A percentile compares a stretch with the other conserved stretches of the same genome.
Evolutionary conservation across 345 rosid species (phyloP).

Genomic region (Erucastrum elatum): DNA sequence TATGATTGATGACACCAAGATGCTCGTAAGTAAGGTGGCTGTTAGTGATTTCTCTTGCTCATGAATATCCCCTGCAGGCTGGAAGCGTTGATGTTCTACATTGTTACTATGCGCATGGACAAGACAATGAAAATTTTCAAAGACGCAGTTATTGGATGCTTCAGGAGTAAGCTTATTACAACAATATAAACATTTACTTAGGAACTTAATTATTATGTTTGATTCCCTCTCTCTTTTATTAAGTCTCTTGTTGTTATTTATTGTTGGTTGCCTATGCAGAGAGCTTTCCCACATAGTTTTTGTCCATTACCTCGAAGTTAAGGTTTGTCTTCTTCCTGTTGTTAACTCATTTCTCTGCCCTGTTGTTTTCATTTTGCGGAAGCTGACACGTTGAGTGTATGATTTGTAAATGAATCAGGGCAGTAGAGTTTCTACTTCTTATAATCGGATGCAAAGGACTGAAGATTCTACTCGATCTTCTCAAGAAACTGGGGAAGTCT

Average conservation of each 20-base stretch:
- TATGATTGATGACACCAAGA: not conserved
- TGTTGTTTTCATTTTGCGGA: not conserved
- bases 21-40: not conserved
- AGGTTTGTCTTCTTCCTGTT: constrained; percentile 48
- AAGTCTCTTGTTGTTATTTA: constrained; percentile 22
- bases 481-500: constrained; percentile 50
- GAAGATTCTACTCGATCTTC: constrained; percentile 47
- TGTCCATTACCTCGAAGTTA: constrained; percentile 89
- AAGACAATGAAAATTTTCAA: constrained; percentile 82
- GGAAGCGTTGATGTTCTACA: constrained; percentile 93
- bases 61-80: constrained; percentile 49
- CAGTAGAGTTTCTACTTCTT: constrained; percentile 56
- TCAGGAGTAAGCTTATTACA: constrained; percentile 73
- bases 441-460: constrained; percentile 51
- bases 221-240: not conserved
- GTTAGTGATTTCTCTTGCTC: not conserved
- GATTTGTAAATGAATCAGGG: constrained; percentile 46
- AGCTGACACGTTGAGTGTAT: constrained; percentile 6
- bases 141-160: constrained; percentile 99
- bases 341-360: not conserved
- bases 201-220: not conserved
- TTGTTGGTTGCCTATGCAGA: constrained; percentile 51
- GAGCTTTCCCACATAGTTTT: constrained; percentile 79
- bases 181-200: not conserved
- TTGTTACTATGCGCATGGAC: constrained; percentile 97